Percentiles rank a stretch among this genome's conserved stretches.
phyloP scores from a whole-genome alignment of 2,329 filamentous ascomycete species.

The Nigrograna mackinnonii region DNA sequence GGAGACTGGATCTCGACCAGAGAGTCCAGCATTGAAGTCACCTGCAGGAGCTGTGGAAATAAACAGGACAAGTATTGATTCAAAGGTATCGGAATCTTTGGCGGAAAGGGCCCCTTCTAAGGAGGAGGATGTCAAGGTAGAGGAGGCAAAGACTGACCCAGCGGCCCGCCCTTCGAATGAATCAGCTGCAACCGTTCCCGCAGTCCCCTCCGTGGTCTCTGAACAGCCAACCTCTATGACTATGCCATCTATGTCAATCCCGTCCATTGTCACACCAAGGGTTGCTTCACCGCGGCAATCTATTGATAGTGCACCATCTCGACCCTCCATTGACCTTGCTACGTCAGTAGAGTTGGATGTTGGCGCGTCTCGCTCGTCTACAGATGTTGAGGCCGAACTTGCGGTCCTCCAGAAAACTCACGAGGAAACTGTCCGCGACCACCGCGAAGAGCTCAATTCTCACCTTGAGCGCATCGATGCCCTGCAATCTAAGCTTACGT shows the following conservation, averaged over 20 bases:
- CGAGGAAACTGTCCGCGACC: constrained; percentile 57
- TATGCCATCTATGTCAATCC: constrained; percentile 33
- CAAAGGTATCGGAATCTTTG: constrained; percentile 36
- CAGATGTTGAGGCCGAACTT: constrained; percentile 48
- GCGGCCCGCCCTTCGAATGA: constrained; percentile 32
- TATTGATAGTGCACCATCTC: constrained; percentile 32
- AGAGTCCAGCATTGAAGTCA: constrained; percentile 53
- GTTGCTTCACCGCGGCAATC: constrained; percentile 35
- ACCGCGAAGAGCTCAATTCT: constrained; percentile 80
- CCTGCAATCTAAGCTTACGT: constrained; percentile 87
- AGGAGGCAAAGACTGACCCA: constrained; percentile 10
- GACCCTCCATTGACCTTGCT: constrained; percentile 30
- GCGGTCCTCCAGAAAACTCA: constrained; percentile 54
- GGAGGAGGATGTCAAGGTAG: constrained; percentile 13
- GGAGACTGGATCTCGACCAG: constrained; percentile 54
- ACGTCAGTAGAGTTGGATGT: constrained; percentile 37
- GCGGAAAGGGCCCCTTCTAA: constrained; percentile 9
- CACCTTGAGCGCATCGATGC: constrained; percentile 92
- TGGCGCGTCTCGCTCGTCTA: constrained; percentile 23
- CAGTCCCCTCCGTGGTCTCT: constrained; percentile 22
- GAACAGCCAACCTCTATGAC: constrained; percentile 40
- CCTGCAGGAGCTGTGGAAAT: constrained; percentile 32
- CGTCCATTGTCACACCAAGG: constrained; percentile 32
- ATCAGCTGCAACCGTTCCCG: constrained; percentile 15
- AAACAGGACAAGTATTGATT: constrained; percentile 50